These are phyloP conservation scores for Spergularia bocconei DNA, from an alignment of 148 eudicot species.

Conservation along the genomic window DNA sequence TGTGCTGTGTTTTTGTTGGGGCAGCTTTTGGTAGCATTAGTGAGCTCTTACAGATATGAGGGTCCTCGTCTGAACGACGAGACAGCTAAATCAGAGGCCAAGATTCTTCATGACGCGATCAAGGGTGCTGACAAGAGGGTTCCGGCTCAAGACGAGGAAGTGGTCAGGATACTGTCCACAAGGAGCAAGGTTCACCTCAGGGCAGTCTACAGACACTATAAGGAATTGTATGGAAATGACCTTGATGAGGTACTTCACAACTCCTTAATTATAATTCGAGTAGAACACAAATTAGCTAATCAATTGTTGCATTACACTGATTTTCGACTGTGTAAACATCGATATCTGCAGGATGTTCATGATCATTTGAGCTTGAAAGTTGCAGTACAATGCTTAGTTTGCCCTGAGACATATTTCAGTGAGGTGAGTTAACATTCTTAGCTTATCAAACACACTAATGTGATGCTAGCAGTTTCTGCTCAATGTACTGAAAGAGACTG, in stretches of 20 bases:
- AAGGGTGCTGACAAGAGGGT: constrained; percentile 30
- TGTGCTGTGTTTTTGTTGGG: background rate
- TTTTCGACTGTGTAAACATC: background rate
- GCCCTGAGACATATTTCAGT: constrained; percentile 55
- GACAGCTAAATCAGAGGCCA: constrained; percentile 70
- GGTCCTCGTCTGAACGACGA: constrained; percentile 59
- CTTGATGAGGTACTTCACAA: constrained; percentile 47
- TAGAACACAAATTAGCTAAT: background rate
- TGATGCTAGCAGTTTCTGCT: background rate
- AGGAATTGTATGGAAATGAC: constrained; percentile 53
- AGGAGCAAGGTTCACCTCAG: constrained; percentile 75
- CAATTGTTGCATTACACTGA: background rate
- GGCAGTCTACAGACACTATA: constrained; percentile 57
- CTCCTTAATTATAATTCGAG: background rate
- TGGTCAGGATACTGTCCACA: constrained; percentile 62
- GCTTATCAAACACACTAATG: background rate
- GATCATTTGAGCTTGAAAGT: constrained; percentile 34
- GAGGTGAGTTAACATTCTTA: constrained; percentile 38
- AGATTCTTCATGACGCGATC: constrained; percentile 41
- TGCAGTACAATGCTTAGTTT: constrained; percentile 53
- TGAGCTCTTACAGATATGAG: constrained; percentile 81
- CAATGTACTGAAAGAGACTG: constrained; percentile 1
- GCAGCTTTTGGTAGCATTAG: constrained; percentile 78
- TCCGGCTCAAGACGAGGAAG: constrained; percentile 49
- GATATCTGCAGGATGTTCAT: constrained; percentile 48